Evolutionary conservation across 2,329 filamentous ascomycete species (phyloP).

Genomic region (Aspergillus sergii): DNA sequence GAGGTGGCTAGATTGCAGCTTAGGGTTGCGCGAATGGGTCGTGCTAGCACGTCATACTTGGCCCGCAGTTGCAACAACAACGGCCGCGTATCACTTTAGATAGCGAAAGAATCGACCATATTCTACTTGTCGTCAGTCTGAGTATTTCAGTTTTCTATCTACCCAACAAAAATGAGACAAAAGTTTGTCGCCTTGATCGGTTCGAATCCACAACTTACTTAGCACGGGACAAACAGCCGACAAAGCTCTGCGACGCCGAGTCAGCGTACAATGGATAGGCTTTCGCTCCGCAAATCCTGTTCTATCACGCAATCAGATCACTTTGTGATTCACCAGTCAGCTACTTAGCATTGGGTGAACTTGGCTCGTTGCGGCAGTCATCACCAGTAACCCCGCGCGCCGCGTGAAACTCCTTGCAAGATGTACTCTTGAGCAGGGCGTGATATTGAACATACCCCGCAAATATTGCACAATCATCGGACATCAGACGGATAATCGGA

Average conservation of each 20-base stretch:
- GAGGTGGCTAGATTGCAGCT: not conserved
- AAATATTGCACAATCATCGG: constrained; percentile 24
- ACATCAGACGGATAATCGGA: constrained; percentile 20
- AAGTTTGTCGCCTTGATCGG: not conserved
- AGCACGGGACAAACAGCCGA: not conserved
- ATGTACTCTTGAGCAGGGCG: not conserved
- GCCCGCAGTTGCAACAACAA: constrained; percentile 9
- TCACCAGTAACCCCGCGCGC: constrained; percentile 10
- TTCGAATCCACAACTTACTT: not conserved
- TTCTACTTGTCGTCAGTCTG: not conserved
- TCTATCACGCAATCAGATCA: constrained; percentile 16
- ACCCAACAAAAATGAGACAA: not conserved
- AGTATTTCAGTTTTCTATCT: not conserved
- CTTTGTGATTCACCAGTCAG: not conserved
- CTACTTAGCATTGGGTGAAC: not conserved
- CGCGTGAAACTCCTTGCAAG: not conserved
- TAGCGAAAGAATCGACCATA: not conserved
- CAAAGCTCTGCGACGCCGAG: not conserved
- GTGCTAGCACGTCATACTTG: constrained; percentile 31
- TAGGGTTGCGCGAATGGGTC: constrained; percentile 17
- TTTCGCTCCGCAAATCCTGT: constrained; percentile 9
- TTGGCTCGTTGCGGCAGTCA: not conserved
- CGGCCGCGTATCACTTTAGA: not conserved
- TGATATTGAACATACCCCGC: constrained; percentile 23
- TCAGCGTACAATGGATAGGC: constrained; percentile 6